These are phyloP conservation scores for Calonectria honghensis DNA, from an alignment of 2,329 filamentous ascomycete species.

Conservation along the genomic window DNA sequence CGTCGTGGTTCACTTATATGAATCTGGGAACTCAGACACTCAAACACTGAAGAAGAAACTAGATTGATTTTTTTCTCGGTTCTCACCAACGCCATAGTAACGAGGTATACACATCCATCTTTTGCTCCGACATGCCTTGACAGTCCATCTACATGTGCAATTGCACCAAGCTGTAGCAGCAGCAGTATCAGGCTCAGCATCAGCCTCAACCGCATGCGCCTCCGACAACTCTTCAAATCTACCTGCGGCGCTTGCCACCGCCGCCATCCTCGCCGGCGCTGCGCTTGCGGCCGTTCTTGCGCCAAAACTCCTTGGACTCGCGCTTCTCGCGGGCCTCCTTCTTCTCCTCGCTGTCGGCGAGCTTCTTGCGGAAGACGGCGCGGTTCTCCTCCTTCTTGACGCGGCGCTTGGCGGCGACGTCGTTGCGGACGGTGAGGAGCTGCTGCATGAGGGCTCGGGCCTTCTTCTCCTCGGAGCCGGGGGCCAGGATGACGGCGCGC, in stretches of 20 bases:
- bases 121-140: conserved; percentile 25
- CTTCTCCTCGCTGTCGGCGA: conserved; percentile 89
- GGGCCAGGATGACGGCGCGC: conserved; percentile 89
- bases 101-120: conserved; percentile 49
- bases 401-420: conserved; percentile 88
- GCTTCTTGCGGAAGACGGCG: conserved; percentile 86
- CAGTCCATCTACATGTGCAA: conserved; percentile 15
- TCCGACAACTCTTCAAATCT: conserved; percentile 3
- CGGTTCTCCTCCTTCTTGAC: conserved; percentile 93
- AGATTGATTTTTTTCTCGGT: conserved; percentile 34
- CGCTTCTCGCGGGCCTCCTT: conserved; percentile 90
- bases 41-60: conserved; percentile 21
- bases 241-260: conserved; percentile 61
- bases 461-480: conserved; percentile 90
- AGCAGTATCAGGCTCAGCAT: not conserved
- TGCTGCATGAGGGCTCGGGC: conserved; percentile 94
- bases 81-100: conserved; percentile 52
- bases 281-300: conserved; percentile 86
- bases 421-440: conserved; percentile 91
- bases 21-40: not conserved
- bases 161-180: not conserved
- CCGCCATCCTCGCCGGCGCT: conserved; percentile 64
- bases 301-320: conserved; percentile 95
- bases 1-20: not conserved
- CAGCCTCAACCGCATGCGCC: too few species aligned